Conservation (phyloP, 2,329 filamentous ascomycete species). For the Pestalotiopsis sp. region DNA sequence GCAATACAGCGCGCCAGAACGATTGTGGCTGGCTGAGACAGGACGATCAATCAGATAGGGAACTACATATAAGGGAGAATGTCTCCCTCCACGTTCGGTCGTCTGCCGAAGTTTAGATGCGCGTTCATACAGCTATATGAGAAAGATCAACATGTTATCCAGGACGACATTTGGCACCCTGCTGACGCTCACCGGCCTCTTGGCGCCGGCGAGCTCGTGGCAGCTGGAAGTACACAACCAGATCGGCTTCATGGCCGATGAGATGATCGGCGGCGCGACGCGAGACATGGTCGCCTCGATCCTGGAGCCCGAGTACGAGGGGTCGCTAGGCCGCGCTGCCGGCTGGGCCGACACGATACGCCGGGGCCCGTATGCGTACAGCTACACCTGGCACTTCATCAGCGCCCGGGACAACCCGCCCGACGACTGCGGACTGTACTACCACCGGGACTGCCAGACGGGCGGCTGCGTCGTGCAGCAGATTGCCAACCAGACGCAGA, state of each 20-base stretch:
- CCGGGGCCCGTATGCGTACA: background rate
- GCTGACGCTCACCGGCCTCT: background rate
- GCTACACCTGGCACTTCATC: slow-evolving; percentile 1
- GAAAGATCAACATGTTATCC: background rate
- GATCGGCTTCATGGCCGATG: slow-evolving; percentile 5
- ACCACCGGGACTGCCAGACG: background rate
- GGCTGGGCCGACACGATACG: background rate
- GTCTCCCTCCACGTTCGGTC: background rate
- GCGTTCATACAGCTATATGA: background rate
- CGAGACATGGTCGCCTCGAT: background rate
- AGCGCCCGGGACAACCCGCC: slow-evolving; percentile 1
- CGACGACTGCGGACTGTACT: background rate
- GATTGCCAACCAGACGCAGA: background rate
- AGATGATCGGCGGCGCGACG: background rate
- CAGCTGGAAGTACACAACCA: slow-evolving; percentile 1
- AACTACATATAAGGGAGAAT: background rate
- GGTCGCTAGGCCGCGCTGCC: background rate
- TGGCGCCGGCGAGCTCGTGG: background rate
- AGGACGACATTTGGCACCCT: background rate
- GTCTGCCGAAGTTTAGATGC: background rate
- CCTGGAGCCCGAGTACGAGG: background rate
- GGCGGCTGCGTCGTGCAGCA: background rate
- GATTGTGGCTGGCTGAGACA: background rate
- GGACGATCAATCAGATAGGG: background rate
- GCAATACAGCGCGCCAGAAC: background rate